phyloP scores from a whole-genome alignment of 352 stramenopile species.

The Phytophthora melonis region DNA sequence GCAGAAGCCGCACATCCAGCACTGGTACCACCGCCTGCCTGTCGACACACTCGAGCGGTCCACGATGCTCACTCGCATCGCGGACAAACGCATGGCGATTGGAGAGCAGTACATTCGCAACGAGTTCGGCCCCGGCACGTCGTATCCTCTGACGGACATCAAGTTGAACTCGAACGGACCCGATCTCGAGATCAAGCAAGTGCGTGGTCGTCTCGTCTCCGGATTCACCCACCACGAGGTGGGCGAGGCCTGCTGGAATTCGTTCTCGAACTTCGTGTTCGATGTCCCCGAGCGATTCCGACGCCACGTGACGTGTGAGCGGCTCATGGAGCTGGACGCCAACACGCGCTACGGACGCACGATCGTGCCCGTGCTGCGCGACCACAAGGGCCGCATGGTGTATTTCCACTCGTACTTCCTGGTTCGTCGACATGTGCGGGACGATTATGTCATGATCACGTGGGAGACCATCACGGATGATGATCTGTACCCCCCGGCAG shows the following conservation, averaged over 20 bases:
- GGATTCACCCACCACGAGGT: constrained; percentile 73
- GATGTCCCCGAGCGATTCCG: constrained; percentile 74
- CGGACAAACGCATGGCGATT: constrained; percentile 60
- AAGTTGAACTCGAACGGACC: constrained; percentile 83
- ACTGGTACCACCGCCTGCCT: constrained; percentile 73
- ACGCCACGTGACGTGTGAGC: constrained; percentile 71
- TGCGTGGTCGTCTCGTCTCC: constrained; percentile 65
- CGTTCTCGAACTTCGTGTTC: constrained; percentile 82
- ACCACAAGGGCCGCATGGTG: constrained; percentile 63
- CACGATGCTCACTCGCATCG: constrained; percentile 60
- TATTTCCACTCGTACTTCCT: constrained; percentile 87
- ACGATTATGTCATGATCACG: constrained; percentile 68
- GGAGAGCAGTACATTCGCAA: constrained; percentile 60
- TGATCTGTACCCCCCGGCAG: constrained; percentile 62
- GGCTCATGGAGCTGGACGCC: constrained; percentile 80
- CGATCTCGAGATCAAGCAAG: constrained; percentile 83
- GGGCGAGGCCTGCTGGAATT: constrained; percentile 76
- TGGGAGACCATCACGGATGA: constrained; percentile 79
- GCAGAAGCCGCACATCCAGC: constrained; percentile 55
- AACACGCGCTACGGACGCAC: constrained; percentile 85
- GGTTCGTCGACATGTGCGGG: constrained; percentile 62
- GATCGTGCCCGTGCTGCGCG: constrained; percentile 75
- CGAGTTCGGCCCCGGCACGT: constrained; percentile 55
- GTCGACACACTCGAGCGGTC: constrained; percentile 68
- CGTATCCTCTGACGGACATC: constrained; percentile 80